phyloP scores from a whole-genome alignment of 176 grass and related monocot genomes.

The Puccinellia tenuiflora region DNA sequence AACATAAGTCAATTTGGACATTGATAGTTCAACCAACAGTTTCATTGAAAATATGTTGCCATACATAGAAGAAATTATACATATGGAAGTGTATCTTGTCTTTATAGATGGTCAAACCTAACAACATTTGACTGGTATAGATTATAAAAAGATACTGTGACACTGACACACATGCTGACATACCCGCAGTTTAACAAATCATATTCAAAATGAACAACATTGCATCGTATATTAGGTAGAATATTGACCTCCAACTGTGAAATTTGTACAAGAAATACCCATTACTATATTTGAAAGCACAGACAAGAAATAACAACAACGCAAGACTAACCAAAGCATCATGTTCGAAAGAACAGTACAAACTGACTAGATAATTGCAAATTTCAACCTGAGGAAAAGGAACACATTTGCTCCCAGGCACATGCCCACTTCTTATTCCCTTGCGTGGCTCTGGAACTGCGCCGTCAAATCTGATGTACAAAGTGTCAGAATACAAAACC shows the following conservation, averaged over 20 bases:
- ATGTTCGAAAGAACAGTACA: neutral
- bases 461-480: conserved; percentile 80
- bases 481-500: conserved; percentile 27
- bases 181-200: neutral
- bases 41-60: neutral
- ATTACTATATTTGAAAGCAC: neutral
- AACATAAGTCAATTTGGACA: neutral
- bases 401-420: conserved; percentile 93
- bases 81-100: neutral
- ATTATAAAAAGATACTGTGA: neutral
- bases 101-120: neutral
- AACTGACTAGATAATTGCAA: conserved; percentile 11
- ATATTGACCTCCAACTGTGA: neutral
- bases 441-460: conserved; percentile 81
- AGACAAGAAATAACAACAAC: neutral
- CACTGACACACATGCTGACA: neutral
- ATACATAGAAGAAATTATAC: neutral
- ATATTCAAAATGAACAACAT: neutral
- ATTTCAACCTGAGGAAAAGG: conserved; percentile 68
- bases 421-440: conserved; percentile 83
- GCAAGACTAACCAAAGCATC: neutral
- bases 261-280: neutral
- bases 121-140: neutral
- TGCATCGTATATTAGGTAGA: neutral
- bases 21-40: neutral